Base-by-base conservation (phyloP, 2,329 filamentous ascomycete species). In the Rhynchosporium graminicola region DNA sequence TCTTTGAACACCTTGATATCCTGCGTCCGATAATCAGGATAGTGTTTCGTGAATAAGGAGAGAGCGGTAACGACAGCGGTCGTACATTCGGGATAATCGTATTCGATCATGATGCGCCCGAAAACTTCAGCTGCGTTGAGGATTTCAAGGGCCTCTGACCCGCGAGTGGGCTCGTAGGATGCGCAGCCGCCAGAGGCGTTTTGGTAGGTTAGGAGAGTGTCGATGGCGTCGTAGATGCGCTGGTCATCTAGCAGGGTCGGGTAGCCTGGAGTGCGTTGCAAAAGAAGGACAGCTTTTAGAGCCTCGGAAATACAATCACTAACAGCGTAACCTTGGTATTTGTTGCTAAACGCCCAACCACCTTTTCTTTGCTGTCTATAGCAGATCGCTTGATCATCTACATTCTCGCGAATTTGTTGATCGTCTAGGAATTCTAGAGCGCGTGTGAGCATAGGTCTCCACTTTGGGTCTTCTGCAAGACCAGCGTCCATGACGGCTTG, bases 121-220 rank as follows among this genome's bases (percentile, higher is more conserved):
- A 99, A 99, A 0, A 99, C 93, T 75, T 99, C 95, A 1, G 95
- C 95, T 0, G 94, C 94, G 72, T 99, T 99, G 48, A 99, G 83
- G 74, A 87, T 82, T 76, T 99, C 95, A 68, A 98, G 76, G 68
- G 84, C 85, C 68, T 90, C 82, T 9, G 90, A 89, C 2, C 89
- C 94, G 31, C 95, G 86, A 1, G 88, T 89, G 1, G 85, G 85
- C 74, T 99, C 95, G 74, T 99, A 99, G 15, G 92, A 95, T 0
- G 92, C 90, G 73, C 92, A 94, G 3, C 92, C 95, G 28, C 93
- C 93, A 10, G 87, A 89, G 50, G 79, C 74, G 74, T 97, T 98
- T 75, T 98, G 93, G 81, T 97, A 96, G 0, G 93, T 88, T 15
- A 99, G 79, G 13, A 99, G 80, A 6, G 95, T 94, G 74, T 99